Percentiles rank a stretch among this genome's conserved stretches.
Conservation (phyloP, 768 basidiomycete genomes). For the Auriscalpium microsporum region DNA sequence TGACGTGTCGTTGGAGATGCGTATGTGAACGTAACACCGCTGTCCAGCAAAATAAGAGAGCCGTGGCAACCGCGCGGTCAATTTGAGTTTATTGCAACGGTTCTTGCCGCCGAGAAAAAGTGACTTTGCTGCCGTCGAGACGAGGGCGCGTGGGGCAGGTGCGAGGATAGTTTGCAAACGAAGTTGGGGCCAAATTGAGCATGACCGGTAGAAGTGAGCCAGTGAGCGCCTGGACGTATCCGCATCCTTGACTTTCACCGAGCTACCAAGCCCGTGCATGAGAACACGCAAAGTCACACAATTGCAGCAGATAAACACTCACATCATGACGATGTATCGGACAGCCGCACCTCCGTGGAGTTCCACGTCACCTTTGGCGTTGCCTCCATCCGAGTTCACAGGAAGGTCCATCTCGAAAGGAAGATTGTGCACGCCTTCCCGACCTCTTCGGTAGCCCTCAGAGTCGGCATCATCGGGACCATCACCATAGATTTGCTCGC, state of each 20-base stretch:
- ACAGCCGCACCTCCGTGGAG: slow-evolving; percentile 53
- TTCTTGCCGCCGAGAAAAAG: slow-evolving; percentile 58
- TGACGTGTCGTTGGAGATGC: slow-evolving; percentile 58
- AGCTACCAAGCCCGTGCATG: slow-evolving; percentile 31
- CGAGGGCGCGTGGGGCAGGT: slow-evolving; percentile 50
- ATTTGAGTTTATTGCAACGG: slow-evolving; percentile 35
- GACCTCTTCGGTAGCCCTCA: slow-evolving; percentile 56
- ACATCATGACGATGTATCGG: slow-evolving; percentile 77
- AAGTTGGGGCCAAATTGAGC: slow-evolving; percentile 72
- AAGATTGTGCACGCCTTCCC: slow-evolving; percentile 58
- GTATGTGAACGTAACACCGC: slow-evolving; percentile 56
- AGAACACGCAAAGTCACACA: background rate
- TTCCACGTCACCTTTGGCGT: slow-evolving; percentile 48
- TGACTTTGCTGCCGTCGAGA: slow-evolving; percentile 43
- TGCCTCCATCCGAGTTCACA: slow-evolving; percentile 39
- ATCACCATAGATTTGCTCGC: slow-evolving; percentile 22
- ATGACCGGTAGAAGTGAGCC: slow-evolving; percentile 82
- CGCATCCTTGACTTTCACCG: slow-evolving; percentile 66
- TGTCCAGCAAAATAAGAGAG: slow-evolving; percentile 79
- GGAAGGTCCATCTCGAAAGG: slow-evolving; percentile 70
- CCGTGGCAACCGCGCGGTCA: slow-evolving; percentile 64
- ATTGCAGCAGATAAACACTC: slow-evolving; percentile 21
- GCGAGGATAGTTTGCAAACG: slow-evolving; percentile 54
- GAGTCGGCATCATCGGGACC: slow-evolving; percentile 37
- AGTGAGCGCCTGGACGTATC: slow-evolving; percentile 56